Evolutionary conservation across 176 grass and related monocot genomes (phyloP).

Genomic region (Lolium rigidum): DNA sequence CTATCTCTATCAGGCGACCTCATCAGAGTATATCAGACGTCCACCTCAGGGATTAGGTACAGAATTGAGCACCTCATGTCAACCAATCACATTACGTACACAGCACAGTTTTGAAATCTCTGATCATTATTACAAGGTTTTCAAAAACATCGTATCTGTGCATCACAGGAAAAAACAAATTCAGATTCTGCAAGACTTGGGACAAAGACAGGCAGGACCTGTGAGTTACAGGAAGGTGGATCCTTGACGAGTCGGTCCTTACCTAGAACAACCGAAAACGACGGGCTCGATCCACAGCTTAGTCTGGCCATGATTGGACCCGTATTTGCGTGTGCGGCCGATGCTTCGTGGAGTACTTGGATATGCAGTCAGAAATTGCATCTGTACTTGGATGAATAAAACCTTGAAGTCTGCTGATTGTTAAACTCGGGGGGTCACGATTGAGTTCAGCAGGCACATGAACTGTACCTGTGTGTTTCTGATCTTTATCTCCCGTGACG

Average conservation of each 20-base stretch:
- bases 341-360: not conserved
- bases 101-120: conserved; percentile 7
- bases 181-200: conserved; percentile 19
- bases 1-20: conserved; percentile 32
- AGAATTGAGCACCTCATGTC: conserved; percentile 41
- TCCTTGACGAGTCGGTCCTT: conserved; percentile 34
- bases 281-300: not conserved
- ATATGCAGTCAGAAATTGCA: conserved; percentile 14
- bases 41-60: conserved; percentile 60
- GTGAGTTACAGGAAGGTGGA: not conserved
- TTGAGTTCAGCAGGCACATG: not conserved
- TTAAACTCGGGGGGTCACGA: not conserved
- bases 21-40: conserved; percentile 29
- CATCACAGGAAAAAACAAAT: too few species aligned
- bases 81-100: conserved; percentile 35
- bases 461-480: not conserved
- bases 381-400: not conserved
- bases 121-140: too few species aligned
- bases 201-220: conserved; percentile 29
- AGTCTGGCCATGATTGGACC: not conserved
- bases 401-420: not conserved
- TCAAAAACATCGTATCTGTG: not conserved
- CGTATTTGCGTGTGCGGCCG: conserved; percentile 16
- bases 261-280: conserved; percentile 46
- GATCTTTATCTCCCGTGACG: not conserved